Evolutionary conservation across 805 yeast species (phyloP).

Genomic region (Lipomyces kockii): DNA sequence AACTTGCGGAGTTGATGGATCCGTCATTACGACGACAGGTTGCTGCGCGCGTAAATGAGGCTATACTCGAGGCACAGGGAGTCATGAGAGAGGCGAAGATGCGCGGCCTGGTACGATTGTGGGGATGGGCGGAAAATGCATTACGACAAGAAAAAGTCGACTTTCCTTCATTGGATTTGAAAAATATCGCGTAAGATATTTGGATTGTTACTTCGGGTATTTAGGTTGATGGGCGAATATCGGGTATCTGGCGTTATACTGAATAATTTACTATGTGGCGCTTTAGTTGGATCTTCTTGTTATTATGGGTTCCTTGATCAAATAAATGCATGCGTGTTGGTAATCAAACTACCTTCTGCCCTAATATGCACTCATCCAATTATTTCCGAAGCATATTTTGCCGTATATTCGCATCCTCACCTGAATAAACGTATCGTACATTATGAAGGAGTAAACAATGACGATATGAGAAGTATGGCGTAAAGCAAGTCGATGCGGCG

Average conservation of each 20-base stretch:
- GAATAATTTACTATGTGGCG: not conserved
- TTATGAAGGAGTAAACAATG: no score
- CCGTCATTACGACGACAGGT: conserved; percentile 65
- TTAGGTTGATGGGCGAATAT: conserved; percentile 4
- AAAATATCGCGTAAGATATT: conserved; percentile 11
- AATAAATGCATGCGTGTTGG: no score
- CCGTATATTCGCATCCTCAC: no score
- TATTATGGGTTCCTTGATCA: not conserved
- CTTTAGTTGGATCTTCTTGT: not conserved
- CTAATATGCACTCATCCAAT: no score
- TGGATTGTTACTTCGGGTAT: not conserved
- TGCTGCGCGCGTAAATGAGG: conserved; percentile 71
- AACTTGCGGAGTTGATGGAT: conserved; percentile 61
- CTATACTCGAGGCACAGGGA: conserved; percentile 55
- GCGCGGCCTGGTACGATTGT: conserved; percentile 61
- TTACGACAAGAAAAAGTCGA: conserved; percentile 39
- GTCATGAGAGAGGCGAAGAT: conserved; percentile 47
- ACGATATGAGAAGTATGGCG: no score
- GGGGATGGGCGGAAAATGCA: conserved; percentile 66
- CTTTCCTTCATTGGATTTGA: conserved; percentile 25
- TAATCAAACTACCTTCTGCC: no score
- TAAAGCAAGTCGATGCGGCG: no score
- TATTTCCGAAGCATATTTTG: no score
- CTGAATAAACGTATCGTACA: no score
- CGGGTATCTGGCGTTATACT: not conserved